These are phyloP conservation scores for Dactylellina parvicollis DNA, from an alignment of 2,329 filamentous ascomycete genomes.

Conservation along the genomic window DNA sequence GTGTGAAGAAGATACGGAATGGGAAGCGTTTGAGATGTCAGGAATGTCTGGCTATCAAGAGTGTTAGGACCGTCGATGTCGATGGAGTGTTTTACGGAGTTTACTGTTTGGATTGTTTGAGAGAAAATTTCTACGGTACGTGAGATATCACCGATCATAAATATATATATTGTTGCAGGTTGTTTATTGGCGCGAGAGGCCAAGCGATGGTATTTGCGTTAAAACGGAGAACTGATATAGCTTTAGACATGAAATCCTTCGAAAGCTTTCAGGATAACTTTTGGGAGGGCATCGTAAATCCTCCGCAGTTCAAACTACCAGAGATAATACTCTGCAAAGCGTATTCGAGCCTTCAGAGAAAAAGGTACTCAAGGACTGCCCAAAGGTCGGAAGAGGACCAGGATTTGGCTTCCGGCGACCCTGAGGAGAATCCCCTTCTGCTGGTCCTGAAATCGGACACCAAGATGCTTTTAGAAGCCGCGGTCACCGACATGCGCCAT, in stretches of 20 bases:
- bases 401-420: background rate
- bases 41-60: background rate
- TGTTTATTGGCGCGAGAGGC: too few species aligned
- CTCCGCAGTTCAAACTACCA: conserved; percentile 14
- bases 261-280: conserved; percentile 20
- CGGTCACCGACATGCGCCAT: conserved; percentile 14
- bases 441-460: conserved; percentile 17
- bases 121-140: conserved; percentile 20
- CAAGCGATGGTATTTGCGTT: too few species aligned
- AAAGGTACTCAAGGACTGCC: background rate
- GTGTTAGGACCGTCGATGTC: conserved; percentile 20
- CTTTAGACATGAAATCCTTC: conserved; percentile 13
- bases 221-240: background rate
- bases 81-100: conserved; percentile 28
- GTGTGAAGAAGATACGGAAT: conserved; percentile 8
- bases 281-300: conserved; percentile 35
- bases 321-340: background rate
- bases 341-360: background rate
- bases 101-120: conserved; percentile 18
- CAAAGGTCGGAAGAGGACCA: background rate
- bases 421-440: background rate
- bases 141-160: too few species aligned
- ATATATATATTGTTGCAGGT: too few species aligned
- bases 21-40: conserved; percentile 36
- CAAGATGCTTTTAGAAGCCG: background rate